Evolutionary conservation across 2,329 filamentous ascomycete genomes (phyloP).

Genomic region (Mollisiaceae sp.): DNA sequence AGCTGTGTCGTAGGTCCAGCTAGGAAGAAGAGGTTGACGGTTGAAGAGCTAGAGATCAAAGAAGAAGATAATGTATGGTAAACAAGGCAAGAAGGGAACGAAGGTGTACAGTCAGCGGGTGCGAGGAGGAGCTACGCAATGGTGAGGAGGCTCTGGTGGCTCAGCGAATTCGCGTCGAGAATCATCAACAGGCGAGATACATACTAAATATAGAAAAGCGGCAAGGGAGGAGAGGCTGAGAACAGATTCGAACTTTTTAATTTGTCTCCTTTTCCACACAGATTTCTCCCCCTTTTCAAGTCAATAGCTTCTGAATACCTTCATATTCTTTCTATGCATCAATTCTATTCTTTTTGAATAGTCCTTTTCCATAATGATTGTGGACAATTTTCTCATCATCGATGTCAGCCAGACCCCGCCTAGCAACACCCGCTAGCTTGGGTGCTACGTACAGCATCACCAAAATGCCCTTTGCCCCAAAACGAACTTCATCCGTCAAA

Average conservation of each 20-base stretch:
- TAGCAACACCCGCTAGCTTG: conserved; percentile 7
- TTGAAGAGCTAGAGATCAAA: not conserved
- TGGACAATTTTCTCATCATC: not conserved
- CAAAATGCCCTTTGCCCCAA: not conserved
- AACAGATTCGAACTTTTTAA: not conserved
- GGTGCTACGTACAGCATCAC: not conserved
- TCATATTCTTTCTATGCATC: not conserved
- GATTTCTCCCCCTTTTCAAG: too few species aligned
- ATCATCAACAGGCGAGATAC: not conserved
- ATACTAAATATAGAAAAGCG: not conserved
- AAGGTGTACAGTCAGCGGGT: conserved; percentile 7
- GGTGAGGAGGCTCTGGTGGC: not conserved
- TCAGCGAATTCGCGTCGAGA: conserved; percentile 6
- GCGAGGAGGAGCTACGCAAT: not conserved
- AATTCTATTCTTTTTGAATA: not conserved
- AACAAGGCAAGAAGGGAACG: conserved; percentile 3
- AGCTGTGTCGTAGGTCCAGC: not conserved
- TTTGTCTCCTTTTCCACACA: too few species aligned
- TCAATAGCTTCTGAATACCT: not conserved
- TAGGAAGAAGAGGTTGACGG: not conserved
- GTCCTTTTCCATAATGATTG: not conserved
- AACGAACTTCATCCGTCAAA: not conserved
- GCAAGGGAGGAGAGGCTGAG: conserved; percentile 2
- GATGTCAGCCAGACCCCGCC: not conserved
- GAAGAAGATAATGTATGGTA: not conserved